A percentile compares a stretch with the other conserved stretches of the same genome.
Conservation (phyloP, 139 green algal genomes). For the Parachlorella kessleri region DNA sequence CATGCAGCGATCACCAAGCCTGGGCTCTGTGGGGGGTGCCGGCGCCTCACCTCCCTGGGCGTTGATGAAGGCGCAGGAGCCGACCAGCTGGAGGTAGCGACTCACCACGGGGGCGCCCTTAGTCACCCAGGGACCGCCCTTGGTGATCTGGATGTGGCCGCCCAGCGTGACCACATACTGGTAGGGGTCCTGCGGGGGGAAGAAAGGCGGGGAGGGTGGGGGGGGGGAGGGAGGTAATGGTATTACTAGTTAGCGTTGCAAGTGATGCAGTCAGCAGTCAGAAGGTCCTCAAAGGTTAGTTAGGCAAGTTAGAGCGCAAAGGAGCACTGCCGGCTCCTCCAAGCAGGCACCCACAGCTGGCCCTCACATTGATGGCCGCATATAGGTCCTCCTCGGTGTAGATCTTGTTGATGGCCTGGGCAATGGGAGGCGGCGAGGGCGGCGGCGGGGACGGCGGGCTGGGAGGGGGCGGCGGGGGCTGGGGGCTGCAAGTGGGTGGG, state of each 20-base stretch:
- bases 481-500: background rate
- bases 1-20: too few species aligned
- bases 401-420: background rate
- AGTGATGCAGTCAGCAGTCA: too few species aligned
- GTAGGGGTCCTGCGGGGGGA: background rate
- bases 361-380: background rate
- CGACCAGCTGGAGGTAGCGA: constrained; percentile 2
- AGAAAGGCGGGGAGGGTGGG: too few species aligned
- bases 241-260: too few species aligned
- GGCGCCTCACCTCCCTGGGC: constrained; percentile 13
- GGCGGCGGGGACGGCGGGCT: background rate
- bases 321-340: too few species aligned
- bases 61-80: constrained; percentile 24
- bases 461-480: too few species aligned
- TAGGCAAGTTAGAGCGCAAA: too few species aligned
- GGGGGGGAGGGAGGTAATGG: too few species aligned
- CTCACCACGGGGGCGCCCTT: constrained; percentile 4
- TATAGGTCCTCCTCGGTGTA: background rate
- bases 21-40: too few species aligned
- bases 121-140: constrained; percentile 7
- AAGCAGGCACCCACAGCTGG: too few species aligned
- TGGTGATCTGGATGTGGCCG: constrained; percentile 15
- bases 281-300: too few species aligned
- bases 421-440: background rate
- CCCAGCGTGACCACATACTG: constrained; percentile 17